Evolutionary conservation across 169 alveolate species (phyloP).

Genomic region (Cryptosporidium baileyi): DNA sequence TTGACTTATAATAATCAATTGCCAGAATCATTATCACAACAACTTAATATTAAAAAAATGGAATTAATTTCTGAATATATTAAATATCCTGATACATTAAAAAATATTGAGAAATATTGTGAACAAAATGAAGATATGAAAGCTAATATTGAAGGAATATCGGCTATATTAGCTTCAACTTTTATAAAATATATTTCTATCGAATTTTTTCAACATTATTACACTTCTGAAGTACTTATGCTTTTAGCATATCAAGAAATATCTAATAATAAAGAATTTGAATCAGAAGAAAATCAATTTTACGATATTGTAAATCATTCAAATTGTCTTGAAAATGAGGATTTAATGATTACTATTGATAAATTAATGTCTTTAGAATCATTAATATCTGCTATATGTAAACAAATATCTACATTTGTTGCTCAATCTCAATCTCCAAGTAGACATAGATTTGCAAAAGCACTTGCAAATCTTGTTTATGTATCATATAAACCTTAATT

Average conservation of each 20-base stretch:
- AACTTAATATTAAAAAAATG: conserved; percentile 43
- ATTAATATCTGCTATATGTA: conserved; percentile 53
- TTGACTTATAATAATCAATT: neutral
- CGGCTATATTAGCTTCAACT: conserved; percentile 65
- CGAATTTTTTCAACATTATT: conserved; percentile 50
- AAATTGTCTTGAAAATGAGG: conserved; percentile 19
- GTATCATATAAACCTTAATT: conserved; percentile 44
- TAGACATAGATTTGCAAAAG: conserved; percentile 62
- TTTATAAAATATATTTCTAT: conserved; percentile 57
- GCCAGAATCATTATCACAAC: conserved; percentile 46
- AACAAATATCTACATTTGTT: conserved; percentile 67
- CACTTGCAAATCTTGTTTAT: conserved; percentile 57
- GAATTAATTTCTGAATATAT: conserved; percentile 60
- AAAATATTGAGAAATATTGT: neutral
- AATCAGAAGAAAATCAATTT: neutral
- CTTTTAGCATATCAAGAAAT: conserved; percentile 28
- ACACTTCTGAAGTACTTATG: conserved; percentile 52
- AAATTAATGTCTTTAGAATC: conserved; percentile 50
- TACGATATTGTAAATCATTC: neutral
- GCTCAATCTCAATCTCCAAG: conserved; percentile 69
- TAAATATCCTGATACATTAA: conserved; percentile 12
- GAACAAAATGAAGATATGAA: conserved; percentile 22
- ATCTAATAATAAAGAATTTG: neutral
- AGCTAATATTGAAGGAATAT: conserved; percentile 5
- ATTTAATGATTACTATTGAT: conserved; percentile 40